Evolutionary conservation across 148 eudicot genomes (phyloP), one percentile per base, ranked within the genome.

Genomic region (Heliamphora exappendiculata): DNA sequence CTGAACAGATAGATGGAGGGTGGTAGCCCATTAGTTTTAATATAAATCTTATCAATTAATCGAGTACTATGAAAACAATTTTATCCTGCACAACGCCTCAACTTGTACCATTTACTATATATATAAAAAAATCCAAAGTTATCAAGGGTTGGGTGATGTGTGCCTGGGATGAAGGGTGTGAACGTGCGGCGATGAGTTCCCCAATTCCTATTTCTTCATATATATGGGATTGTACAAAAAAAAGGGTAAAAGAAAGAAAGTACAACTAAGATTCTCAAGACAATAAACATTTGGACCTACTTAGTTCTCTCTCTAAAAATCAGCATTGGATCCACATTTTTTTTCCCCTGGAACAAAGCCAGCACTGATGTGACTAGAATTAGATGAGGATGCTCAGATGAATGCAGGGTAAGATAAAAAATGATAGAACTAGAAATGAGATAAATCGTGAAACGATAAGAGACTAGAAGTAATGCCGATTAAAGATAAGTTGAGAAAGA

Each of bases 1-100:
- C 87, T 84, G 76, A 60, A 36, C 34, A 62, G 47, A 64, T 75
- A 19, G 49, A 41, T 54, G 68, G n/a, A 78, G 59, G 64, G 22
- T 70, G 26, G 37, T 29, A 39, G 39, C 59, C 29, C 57, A 73
- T 79, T 73, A 79, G 73, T 59, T 73, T 51, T 28, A 26, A 66
- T 44, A 66, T 66, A 39, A 47, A 57, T 74, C 26, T 58, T 19
- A 59, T 14, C 53, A 14, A 16, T 16, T 24, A 24, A 37, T 54
- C 67, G 16, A 36, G 28, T 49, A 42, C 51, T 6, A 34, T n/a
- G 47, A 70, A 54, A 70, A 29, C 59, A 51, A 29, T 50, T 47
- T 41, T 31, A 71, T 33, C 1, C 19, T 6, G 36, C 19, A 64
- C 22, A 64, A 19, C 19, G 69, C 69, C 19, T 65, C 45, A 47